phyloP scores from a whole-genome alignment of 768 basidiomycete genomes.

The Tephrocybe rancida region DNA sequence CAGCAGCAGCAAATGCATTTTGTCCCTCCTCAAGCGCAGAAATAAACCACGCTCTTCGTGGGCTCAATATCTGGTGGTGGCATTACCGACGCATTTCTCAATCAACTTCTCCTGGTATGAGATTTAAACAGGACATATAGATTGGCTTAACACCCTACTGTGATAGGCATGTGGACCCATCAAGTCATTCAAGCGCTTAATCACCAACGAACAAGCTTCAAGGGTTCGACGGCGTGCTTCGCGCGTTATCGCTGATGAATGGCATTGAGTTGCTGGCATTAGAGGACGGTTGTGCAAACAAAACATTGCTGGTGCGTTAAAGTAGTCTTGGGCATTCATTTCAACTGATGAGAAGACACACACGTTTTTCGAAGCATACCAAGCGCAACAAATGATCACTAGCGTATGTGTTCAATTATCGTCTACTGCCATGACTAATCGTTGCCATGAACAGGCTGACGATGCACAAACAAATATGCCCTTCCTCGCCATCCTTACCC shows the following conservation, averaged over 20 bases:
- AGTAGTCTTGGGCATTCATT: constrained; percentile 39
- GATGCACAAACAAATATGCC: constrained; percentile 60
- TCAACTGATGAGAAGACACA: constrained; percentile 91
- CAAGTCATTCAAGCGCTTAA: constrained; percentile 89
- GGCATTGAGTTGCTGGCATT: constrained; percentile 54
- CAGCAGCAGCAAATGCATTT: constrained; percentile 81
- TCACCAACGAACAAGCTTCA: constrained; percentile 93
- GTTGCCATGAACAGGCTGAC: constrained; percentile 54
- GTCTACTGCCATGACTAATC: neutral
- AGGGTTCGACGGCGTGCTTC: constrained; percentile 90
- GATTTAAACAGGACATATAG: neutral
- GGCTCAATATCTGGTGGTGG: constrained; percentile 95
- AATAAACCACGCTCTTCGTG: constrained; percentile 81
- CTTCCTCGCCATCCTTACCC: constrained; percentile 21
- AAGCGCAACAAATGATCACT: constrained; percentile 74
- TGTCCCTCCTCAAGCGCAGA: constrained; percentile 68
- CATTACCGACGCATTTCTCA: constrained; percentile 82
- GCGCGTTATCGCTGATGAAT: constrained; percentile 58
- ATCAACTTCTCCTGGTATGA: constrained; percentile 75
- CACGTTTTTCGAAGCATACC: constrained; percentile 84
- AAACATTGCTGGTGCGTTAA: constrained; percentile 62
- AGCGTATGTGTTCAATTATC: constrained; percentile 60
- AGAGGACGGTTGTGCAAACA: constrained; percentile 55
- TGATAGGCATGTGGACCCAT: constrained; percentile 86
- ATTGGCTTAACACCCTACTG: neutral